phyloP scores from a whole-genome alignment of 805 yeast species.

The Myxozyma udenii region DNA sequence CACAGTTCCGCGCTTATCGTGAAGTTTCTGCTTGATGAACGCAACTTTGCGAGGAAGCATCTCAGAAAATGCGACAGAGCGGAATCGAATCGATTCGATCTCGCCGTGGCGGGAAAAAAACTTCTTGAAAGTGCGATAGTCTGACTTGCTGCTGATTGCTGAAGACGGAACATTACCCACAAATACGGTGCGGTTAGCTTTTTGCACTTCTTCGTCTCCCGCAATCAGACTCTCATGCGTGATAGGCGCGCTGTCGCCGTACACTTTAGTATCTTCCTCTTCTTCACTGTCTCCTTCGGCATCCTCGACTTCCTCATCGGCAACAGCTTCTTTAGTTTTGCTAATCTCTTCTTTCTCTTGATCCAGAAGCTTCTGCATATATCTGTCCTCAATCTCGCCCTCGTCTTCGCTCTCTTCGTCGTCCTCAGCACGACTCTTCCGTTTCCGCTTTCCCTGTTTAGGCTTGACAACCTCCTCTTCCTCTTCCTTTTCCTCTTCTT shows the following conservation, averaged over 20 bases:
- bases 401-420: slow-evolving; percentile 17
- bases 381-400: slow-evolving; percentile 12
- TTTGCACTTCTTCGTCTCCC: slow-evolving; percentile 42
- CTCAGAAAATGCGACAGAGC: slow-evolving; percentile 87
- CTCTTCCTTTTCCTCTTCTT: slow-evolving; percentile 17
- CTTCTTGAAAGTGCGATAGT: slow-evolving; percentile 15
- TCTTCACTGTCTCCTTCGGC: slow-evolving; percentile 34
- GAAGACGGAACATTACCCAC: slow-evolving; percentile 76
- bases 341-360: slow-evolving; percentile 10
- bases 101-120: slow-evolving; percentile 41
- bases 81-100: slow-evolving; percentile 76
- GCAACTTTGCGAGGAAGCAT: slow-evolving; percentile 91
- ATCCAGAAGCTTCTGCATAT: slow-evolving; percentile 17
- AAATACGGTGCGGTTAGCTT: slow-evolving; percentile 49
- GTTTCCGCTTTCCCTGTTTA: slow-evolving; percentile 21
- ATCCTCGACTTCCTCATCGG: slow-evolving; percentile 34
- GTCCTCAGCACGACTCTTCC: slow-evolving; percentile 20
- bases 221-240: slow-evolving; percentile 36
- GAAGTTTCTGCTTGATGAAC: slow-evolving; percentile 72
- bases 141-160: slow-evolving; percentile 20
- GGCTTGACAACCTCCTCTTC: slow-evolving; percentile 6
- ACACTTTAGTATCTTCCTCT: slow-evolving; percentile 32
- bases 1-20: slow-evolving; percentile 71
- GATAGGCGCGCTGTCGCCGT: slow-evolving; percentile 5
- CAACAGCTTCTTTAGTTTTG: slow-evolving; percentile 2